Percentiles rank a stretch among this genome's conserved stretches.
Evolutionary conservation across 2,329 filamentous ascomycete genomes (phyloP).

Genomic region (Purpureocillium takamizusanense): DNA sequence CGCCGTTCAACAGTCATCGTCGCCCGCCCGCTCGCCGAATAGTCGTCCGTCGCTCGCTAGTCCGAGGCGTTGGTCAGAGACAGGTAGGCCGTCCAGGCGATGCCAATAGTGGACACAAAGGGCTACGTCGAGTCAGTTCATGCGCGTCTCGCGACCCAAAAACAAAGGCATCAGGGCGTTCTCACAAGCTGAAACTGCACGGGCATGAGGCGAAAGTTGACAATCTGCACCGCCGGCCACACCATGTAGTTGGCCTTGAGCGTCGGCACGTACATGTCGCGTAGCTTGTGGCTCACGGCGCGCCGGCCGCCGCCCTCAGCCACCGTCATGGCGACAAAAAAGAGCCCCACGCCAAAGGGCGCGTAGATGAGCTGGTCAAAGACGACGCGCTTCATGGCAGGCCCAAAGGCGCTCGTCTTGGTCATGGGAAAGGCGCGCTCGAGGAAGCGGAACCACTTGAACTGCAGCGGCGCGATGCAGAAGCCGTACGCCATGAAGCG

Average conservation of each 20-base stretch:
- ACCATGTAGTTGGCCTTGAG: constrained; percentile 93
- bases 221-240: constrained; percentile 90
- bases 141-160: background rate
- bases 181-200: constrained; percentile 93
- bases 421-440: constrained; percentile 75
- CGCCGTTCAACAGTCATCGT: no score
- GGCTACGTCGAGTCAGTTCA: constrained; percentile 46
- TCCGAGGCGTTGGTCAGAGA: constrained; percentile 85
- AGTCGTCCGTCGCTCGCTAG: constrained; percentile 34
- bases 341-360: constrained; percentile 74
- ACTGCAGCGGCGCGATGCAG: constrained; percentile 89
- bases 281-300: constrained; percentile 74
- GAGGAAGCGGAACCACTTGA: constrained; percentile 90
- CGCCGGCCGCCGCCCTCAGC: constrained; percentile 83
- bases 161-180: constrained; percentile 13
- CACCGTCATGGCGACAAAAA: constrained; percentile 95
- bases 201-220: constrained; percentile 94
- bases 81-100: constrained; percentile 95
- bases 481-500: constrained; percentile 98
- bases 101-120: constrained; percentile 91
- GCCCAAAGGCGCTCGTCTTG: constrained; percentile 62
- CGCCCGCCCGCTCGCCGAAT: no score
- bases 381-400: constrained; percentile 81
- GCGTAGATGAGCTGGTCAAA: constrained; percentile 93
- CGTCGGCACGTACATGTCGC: constrained; percentile 88